Conservation (phyloP, 805 yeast genomes). For the Teunomyces tritomae region DNA sequence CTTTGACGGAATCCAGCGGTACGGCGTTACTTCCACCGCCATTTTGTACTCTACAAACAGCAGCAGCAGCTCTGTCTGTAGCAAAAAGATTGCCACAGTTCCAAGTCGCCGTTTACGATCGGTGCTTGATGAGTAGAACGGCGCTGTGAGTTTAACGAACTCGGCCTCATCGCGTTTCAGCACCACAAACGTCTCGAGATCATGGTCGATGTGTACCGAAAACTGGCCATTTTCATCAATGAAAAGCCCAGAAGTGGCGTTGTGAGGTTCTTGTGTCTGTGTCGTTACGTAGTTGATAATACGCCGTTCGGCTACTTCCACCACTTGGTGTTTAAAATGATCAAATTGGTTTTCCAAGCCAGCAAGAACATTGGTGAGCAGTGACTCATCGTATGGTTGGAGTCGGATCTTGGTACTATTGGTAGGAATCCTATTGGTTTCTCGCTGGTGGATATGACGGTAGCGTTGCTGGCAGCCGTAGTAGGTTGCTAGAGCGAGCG, state of each 20-base stretch:
- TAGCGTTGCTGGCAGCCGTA: slow-evolving; percentile 17
- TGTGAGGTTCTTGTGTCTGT: not conserved
- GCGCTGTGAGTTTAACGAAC: slow-evolving; percentile 36
- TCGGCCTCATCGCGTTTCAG: slow-evolving; percentile 18
- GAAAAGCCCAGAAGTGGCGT: slow-evolving; percentile 11
- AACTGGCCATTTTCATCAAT: slow-evolving; percentile 35
- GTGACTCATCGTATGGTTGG: slow-evolving; percentile 33
- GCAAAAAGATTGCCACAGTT: slow-evolving; percentile 29
- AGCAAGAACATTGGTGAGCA: slow-evolving; percentile 24
- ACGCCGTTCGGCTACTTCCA: slow-evolving; percentile 21
- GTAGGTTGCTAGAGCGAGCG: slow-evolving; percentile 27
- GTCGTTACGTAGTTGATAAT: slow-evolving; percentile 26
- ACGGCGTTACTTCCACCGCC: slow-evolving; percentile 18
- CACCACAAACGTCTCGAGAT: slow-evolving; percentile 24
- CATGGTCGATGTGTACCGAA: slow-evolving; percentile 18
- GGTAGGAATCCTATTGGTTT: slow-evolving; percentile 11
- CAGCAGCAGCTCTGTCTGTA: slow-evolving; percentile 8
- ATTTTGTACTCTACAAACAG: slow-evolving; percentile 15
- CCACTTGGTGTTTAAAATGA: slow-evolving; percentile 27
- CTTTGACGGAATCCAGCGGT: slow-evolving; percentile 1
- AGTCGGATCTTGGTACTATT: slow-evolving; percentile 15
- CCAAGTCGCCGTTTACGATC: slow-evolving; percentile 23
- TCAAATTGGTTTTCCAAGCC: slow-evolving; percentile 41
- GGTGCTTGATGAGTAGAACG: slow-evolving; percentile 22
- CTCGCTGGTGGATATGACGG: slow-evolving; percentile 11